Base-by-base conservation (phyloP, 345 rosid species). In the Cardiospermum halicacabum region DNA sequence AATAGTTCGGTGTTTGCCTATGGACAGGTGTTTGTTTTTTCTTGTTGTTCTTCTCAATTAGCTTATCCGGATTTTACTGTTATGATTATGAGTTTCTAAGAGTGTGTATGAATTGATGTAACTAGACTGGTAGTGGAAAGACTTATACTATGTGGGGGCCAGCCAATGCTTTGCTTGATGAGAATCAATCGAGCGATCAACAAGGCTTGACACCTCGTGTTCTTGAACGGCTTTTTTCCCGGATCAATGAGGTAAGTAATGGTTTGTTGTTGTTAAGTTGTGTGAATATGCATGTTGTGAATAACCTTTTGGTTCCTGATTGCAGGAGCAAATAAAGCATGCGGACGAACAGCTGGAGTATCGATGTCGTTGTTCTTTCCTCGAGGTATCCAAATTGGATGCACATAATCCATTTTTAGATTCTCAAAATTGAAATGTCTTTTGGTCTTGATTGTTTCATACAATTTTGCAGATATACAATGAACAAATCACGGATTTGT, bases 61-160 rank as follows among this genome's bases (percentile, higher is more conserved):
- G n/a, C n/a, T n/a, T n/a, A n/a, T n/a, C n/a, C n/a, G n/a, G n/a
- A n/a, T n/a, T n/a, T n/a, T n/a, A n/a, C n/a, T n/a, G n/a, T n/a
- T n/a, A n/a, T n/a, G n/a, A n/a, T n/a, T n/a, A n/a, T n/a, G n/a
- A n/a, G n/a, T n/a, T n/a, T n/a, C n/a, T n/a, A 39, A 68, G 21
- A 6, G 6, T 32, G 32, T 37, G 45, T 55, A 36, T 45, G 65
- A 62, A 62, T 63, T 67, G 56, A 47, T 67, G 69, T 74, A 51
- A 56, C 68, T 66, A 91, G 97, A 94, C 96, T 5, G 97, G 99
- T 55, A 94, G 99, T 53, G 97, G 99, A 56, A 94, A 94, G 76
- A 94, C 97, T 10, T 94, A 87, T 73, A 94, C 97, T 4, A 91
- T 94, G 81, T 94, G 97, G 99, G 99, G 97, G 58, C 96, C 99